Evolutionary conservation across 176 grass and related monocot species (phyloP), one percentile per base, ranked within the genome.

Genomic region (Musa beccarii): DNA sequence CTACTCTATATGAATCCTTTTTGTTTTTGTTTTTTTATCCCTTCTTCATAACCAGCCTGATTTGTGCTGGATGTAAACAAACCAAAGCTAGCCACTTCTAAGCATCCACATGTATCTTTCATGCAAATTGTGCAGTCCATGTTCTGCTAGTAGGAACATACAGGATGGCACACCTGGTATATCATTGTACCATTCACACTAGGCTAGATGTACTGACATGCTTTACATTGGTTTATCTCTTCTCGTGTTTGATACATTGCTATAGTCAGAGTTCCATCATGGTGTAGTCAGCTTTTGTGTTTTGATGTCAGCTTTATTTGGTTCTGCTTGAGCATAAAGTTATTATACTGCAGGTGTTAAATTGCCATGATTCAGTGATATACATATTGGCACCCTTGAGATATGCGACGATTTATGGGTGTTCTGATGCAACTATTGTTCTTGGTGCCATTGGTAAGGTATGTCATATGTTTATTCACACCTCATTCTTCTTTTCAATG

Each of bases 391-490:
- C 79, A 64, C 79, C 79, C 73, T 59, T 80, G 20, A 73, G 57
- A 49, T 80, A 80, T 73, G 79, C 79, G 29, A 80, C 57, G 14
- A 14, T 80, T 63, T 73, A 80, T 73, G 79, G 79, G 64, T 80
- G 79, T 80, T 80, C 79, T 8, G 79, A 80, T 80, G 69, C 79
- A 53, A 80, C 79, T 63, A 34, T 80, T 53, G 49, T 73, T 73
- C 57, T 80, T 23, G 79, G 79, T 52, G 54, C 79, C 52, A 51
- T 80, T 80, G 68, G 69, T 73, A 80, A 80, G 79, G 79, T 80
- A 80, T 53, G 69, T 11, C 9, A 3, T 64, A 19, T 53, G 50
- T 49, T 8, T 75, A 59, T 49, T 54, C 55, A 16, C 9, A 20
- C n/a, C 16, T 11, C 1, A 21, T 51, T 25, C 21, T 25, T 49